Base-by-base conservation (phyloP, 139 green algal species). In the Dunaliella sp. region DNA sequence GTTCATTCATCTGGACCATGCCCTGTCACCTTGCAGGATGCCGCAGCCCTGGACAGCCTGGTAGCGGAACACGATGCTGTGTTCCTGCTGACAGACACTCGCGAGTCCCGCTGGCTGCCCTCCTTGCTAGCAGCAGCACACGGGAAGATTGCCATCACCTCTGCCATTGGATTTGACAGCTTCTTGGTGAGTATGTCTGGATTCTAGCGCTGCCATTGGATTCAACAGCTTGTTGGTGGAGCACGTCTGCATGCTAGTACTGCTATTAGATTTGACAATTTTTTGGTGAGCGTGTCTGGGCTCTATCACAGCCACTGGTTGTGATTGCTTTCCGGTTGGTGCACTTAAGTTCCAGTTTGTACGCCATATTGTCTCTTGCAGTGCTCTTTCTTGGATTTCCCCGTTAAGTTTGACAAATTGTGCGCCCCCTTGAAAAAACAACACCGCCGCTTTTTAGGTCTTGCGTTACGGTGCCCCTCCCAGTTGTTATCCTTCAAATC, bases 51-150 rank as follows among this genome's bases (percentile, higher is more conserved):
- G 85, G 87, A 96, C 36, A 38, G 83, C 3, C 87, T 97, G 36
- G 88, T 99, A 16, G 30, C 81, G 0, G 36, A 77, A 0, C 93
- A 97, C 79, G 97, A 99, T 86, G 94, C 92, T 1, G 92, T 98
- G 24, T 99, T 98, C 90, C 88, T 99, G 83, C 93, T 99, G 25
- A 98, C 94, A 35, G 97, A 99, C 94, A 99, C 96, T 0, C 91
- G 97, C 0, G 97, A 99, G 92, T 94, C 88, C 48, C 90, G 77
- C 12, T 97, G 96, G 90, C 93, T 99, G 88, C 97, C 97, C 22
- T 97, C 95, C 1, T 88, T 99, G 78, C 89, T 98, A 75, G 92
- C 87, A 35, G 95, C 94, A 38, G 91, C 82, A 33, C 35, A 86
- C 36, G 88, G 82, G 72, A 96, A 94, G 84, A 83, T 91, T 25